phyloP scores from a whole-genome alignment of 805 yeast genomes.

The Sungouiella thailandica region DNA sequence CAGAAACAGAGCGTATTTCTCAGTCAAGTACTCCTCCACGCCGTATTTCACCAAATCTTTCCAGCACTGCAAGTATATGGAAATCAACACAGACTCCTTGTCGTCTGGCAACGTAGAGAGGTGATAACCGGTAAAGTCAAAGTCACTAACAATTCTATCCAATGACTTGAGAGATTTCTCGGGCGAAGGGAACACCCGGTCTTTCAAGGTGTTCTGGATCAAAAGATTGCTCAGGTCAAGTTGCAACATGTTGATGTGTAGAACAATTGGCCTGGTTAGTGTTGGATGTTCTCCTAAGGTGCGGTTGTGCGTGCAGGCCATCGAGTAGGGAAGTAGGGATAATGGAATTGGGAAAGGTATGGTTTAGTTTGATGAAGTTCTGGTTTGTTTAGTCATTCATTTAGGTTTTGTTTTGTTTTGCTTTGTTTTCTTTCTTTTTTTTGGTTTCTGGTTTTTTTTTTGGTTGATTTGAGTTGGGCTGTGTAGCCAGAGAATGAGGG shows the following conservation, averaged over 20 bases:
- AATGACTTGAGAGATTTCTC: constrained; percentile 36
- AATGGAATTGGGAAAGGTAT: no score
- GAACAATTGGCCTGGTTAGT: no score
- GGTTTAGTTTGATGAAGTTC: no score
- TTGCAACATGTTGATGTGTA: constrained; percentile 89
- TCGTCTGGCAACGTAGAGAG: constrained; percentile 75
- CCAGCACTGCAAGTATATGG: constrained; percentile 75
- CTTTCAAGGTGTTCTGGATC: constrained; percentile 73
- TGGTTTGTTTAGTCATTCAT: no score
- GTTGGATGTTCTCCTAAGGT: constrained; percentile 2
- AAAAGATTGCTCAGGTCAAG: constrained; percentile 80
- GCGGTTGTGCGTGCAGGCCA: no score
- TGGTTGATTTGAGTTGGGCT: no score
- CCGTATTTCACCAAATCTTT: constrained; percentile 67
- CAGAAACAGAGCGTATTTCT: constrained; percentile 39
- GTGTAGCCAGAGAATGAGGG: no score
- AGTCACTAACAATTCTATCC: constrained; percentile 89
- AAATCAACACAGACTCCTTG: constrained; percentile 59
- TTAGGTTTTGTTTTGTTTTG: no score
- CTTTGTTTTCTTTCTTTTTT: no score
- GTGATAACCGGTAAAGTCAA: constrained; percentile 93
- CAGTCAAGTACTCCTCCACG: constrained; percentile 47
- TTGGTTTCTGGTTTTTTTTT: no score
- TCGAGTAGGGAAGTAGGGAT: no score
- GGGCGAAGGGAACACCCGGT: constrained; percentile 49